Evolutionary conservation across 2,329 filamentous ascomycete genomes (phyloP).

Genomic region (Diaporthe citrichinensis): DNA sequence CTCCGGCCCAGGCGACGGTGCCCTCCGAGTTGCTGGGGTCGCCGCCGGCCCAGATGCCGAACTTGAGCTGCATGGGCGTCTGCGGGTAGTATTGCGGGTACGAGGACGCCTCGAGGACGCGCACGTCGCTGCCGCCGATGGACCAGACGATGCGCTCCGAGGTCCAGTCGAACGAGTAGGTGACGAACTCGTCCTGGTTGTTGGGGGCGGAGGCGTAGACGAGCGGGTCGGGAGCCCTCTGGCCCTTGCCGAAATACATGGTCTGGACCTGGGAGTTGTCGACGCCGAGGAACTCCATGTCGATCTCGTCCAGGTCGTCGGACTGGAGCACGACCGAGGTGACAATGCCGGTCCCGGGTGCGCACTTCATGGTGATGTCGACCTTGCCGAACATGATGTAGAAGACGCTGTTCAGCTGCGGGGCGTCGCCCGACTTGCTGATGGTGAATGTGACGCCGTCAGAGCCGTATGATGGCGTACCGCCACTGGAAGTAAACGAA

Average conservation of each 20-base stretch:
- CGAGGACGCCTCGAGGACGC: conserved; percentile 78
- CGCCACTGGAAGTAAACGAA: conserved; percentile 79
- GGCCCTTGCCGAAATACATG: conserved; percentile 97
- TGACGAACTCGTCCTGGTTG: conserved; percentile 84
- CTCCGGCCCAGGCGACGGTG: conserved; percentile 91
- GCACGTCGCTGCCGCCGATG: conserved; percentile 82
- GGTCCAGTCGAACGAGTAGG: conserved; percentile 94
- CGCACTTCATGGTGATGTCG: conserved; percentile 86
- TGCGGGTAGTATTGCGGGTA: conserved; percentile 90
- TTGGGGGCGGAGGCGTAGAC: conserved; percentile 79
- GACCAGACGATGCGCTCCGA: conserved; percentile 87
- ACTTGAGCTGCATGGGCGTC: conserved; percentile 93
- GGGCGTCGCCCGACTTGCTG: conserved; percentile 82
- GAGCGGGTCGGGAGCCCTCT: conserved; percentile 89
- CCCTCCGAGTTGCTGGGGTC: conserved; percentile 84
- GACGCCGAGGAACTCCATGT: conserved; percentile 95
- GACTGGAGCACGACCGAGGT: conserved; percentile 93
- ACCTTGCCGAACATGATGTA: conserved; percentile 99
- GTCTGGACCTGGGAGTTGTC: conserved; percentile 85
- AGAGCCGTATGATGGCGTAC: conserved; percentile 78
- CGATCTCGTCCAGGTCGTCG: conserved; percentile 94
- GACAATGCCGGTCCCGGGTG: conserved; percentile 91
- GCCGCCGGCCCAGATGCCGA: conserved; percentile 93
- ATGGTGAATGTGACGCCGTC: conserved; percentile 89
- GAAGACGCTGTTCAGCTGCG: conserved; percentile 89